These are phyloP conservation scores for Pythium vanterpoolii DNA, from an alignment of 352 stramenopile genomes.

Conservation along the genomic window DNA sequence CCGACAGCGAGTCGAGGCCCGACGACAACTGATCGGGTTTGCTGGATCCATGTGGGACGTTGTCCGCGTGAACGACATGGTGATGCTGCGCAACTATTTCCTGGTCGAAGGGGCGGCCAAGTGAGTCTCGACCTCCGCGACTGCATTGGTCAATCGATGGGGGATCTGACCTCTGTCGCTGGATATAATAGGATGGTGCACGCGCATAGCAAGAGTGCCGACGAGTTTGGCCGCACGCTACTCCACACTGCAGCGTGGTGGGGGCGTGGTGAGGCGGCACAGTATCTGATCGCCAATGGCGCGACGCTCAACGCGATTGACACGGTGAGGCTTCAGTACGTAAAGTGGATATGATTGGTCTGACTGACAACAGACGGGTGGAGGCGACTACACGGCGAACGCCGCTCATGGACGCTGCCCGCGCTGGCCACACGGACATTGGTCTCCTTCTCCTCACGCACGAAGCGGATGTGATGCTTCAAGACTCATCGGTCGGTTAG, in stretches of 20 bases:
- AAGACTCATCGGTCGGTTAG: conserved; percentile 38
- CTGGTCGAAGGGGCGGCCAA: conserved; percentile 49
- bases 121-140: conserved; percentile 2
- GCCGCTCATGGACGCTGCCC: conserved; percentile 55
- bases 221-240: conserved; percentile 55
- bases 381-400: conserved; percentile 50
- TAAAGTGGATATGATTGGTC: not conserved
- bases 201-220: conserved; percentile 34
- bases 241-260: conserved; percentile 69
- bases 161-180: not conserved
- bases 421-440: conserved; percentile 42
- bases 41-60: conserved; percentile 55
- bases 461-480: conserved; percentile 38
- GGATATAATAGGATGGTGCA: conserved; percentile 29
- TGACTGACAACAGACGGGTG: not conserved
- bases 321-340: conserved; percentile 23
- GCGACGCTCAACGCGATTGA: conserved; percentile 54
- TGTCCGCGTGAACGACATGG: conserved; percentile 35
- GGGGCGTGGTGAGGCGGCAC: conserved; percentile 10
- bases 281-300: conserved; percentile 44
- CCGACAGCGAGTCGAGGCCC: conserved; percentile 48
- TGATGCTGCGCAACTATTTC: conserved; percentile 59
- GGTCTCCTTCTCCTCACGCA: conserved; percentile 45
- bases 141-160: not conserved
- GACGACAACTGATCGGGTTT: conserved; percentile 55